Evolutionary conservation across 139 green algal genomes (phyloP).

Genomic region (Tetraselmis striata): DNA sequence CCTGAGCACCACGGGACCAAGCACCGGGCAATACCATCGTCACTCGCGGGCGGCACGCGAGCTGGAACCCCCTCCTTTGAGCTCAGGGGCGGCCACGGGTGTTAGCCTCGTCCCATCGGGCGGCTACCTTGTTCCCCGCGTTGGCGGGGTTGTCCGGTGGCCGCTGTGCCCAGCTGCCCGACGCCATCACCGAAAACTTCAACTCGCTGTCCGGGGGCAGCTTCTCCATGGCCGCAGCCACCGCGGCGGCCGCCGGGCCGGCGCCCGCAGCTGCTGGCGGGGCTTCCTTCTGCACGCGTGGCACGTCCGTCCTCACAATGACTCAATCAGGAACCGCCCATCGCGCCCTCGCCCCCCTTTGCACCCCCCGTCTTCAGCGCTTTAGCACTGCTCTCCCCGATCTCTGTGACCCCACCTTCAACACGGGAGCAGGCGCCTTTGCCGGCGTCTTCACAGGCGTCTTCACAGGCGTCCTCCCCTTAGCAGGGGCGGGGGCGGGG

Average conservation of each 20-base stretch:
- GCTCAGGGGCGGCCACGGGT: background rate
- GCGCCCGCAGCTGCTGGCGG: background rate
- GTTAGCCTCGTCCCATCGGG: background rate
- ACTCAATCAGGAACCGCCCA: conserved; percentile 12
- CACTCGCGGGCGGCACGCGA: background rate
- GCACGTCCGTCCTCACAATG: conserved; percentile 4
- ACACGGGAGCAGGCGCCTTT: no score
- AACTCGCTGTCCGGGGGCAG: conserved; percentile 34
- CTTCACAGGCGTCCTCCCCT: no score
- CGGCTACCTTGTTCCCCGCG: conserved; percentile 30
- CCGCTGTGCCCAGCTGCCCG: conserved; percentile 12
- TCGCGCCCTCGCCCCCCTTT: background rate
- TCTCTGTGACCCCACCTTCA: no score
- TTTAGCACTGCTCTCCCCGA: no score
- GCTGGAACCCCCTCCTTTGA: background rate
- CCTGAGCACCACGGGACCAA: conserved; percentile 31
- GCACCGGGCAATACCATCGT: no score
- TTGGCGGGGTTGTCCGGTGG: conserved; percentile 25
- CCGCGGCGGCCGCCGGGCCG: background rate
- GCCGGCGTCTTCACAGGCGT: no score
- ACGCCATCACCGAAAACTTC: conserved; percentile 34
- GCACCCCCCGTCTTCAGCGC: no score
- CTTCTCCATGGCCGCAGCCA: conserved; percentile 14
- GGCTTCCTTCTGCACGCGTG: conserved; percentile 1
- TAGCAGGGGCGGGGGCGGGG: background rate